These are phyloP conservation scores for Cercospora nicotianae DNA, from an alignment of 2,329 filamentous ascomycete genomes.

Conservation along the genomic window DNA sequence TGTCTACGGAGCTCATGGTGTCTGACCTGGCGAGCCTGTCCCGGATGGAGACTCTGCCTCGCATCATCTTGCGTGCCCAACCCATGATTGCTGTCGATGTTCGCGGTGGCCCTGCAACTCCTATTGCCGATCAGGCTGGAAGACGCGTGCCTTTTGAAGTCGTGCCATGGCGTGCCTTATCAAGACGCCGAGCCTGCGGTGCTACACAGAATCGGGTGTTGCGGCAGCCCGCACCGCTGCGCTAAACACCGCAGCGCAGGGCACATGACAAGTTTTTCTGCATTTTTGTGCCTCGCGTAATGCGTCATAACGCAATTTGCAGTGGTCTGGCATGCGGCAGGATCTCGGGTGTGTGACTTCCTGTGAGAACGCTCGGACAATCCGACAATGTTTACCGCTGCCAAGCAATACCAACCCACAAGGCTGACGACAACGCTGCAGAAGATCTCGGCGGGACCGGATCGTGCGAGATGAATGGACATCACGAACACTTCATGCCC, in stretches of 20 bases:
- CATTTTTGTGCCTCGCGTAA: background rate
- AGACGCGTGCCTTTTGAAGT: background rate
- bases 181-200: constrained; percentile 2
- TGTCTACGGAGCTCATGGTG: constrained; percentile 5
- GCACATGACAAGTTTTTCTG: constrained; percentile 1
- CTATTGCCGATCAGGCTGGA: background rate
- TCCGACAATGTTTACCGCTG: background rate
- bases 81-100: constrained; percentile 6
- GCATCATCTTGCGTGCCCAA: constrained; percentile 4
- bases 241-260: background rate
- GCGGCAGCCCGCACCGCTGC: background rate
- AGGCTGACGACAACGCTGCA: constrained; percentile 8
- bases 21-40: background rate
- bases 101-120: background rate
- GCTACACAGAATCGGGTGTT: background rate
- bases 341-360: background rate
- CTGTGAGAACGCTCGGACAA: background rate
- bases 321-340: background rate
- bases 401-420: constrained; percentile 4
- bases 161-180: background rate
- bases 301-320: constrained; percentile 1
- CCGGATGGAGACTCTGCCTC: constrained; percentile 2
- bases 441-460: constrained; percentile 1
- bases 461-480: background rate
- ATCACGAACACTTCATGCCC: background rate